Base-by-base conservation (phyloP, 257 asterid species). In the Plantago elongata region DNA sequence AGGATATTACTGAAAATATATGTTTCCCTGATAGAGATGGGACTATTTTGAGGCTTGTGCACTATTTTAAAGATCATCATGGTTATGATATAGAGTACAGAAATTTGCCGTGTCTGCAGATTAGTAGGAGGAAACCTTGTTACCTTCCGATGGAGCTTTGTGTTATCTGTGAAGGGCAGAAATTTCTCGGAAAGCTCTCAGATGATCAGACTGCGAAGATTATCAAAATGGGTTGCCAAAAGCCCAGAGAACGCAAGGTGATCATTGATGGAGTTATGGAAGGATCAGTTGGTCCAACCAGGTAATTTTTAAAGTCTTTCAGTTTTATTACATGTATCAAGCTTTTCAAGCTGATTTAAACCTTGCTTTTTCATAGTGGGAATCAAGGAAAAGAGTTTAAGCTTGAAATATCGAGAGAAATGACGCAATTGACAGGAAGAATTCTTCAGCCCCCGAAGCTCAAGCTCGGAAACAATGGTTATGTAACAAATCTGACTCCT, bases 111-210 rank as follows among this genome's bases (percentile, higher is more conserved):
- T 93, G 99, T 63, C 79, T 93, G 84, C 86, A 78, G 80, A 80
- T 85, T 43, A 86, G 99, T 74, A 70, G 99, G 72, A 79, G 97
- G 75, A 93, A 77, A 42, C 90, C 95, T 3, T 93, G 99, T 66
- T 93, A 83, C 61, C 77, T 93, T 8, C 99, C 99, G 2, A 87
- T 93, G 99, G 99, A 93, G 65, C 89, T 93, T 17, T 93, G 97
- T 76, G 85, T 83, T 15, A 82, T 93, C 57, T 93, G 99, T 70
- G 97, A 93, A 82, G 99, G 99, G 58, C 99, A 93, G 77, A 93
- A 89, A 80, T 93, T 89, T 74, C 82, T 93, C 0, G 97, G 99
- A 56, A 89, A 87, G 80, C 92, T 93, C 13, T 81, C 95, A 0
- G 99, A 93, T 67, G 99, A 89, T 27, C 99, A 93, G 74, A 93